These are phyloP conservation scores for Pseudozyma tsukubaensis DNA, from an alignment of 1,284 basidiomycete species.

Conservation along the genomic window DNA sequence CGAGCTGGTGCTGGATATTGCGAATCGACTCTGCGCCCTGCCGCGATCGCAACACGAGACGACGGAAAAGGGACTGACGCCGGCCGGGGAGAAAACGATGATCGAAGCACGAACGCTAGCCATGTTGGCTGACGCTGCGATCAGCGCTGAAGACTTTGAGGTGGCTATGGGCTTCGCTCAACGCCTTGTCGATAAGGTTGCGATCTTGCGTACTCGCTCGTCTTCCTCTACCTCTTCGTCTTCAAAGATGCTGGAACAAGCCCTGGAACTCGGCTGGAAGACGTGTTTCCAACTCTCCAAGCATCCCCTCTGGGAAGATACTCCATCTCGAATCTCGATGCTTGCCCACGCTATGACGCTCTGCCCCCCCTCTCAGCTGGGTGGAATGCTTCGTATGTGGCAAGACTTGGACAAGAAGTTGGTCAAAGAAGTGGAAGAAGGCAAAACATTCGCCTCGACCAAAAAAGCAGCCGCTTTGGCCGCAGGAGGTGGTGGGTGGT, in stretches of 20 bases:
- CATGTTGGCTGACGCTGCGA: conserved; percentile 45
- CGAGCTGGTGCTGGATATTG: conserved; percentile 44
- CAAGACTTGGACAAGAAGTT: conserved; percentile 23
- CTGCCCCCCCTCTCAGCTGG: conserved; percentile 28
- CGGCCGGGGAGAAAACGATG: conserved; percentile 3
- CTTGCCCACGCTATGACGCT: conserved; percentile 31
- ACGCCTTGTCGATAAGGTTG: conserved; percentile 20
- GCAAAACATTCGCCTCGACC: conserved; percentile 18
- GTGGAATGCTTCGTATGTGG: conserved; percentile 34
- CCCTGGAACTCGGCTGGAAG: conserved; percentile 35
- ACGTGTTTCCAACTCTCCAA: conserved; percentile 40
- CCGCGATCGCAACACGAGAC: background rate
- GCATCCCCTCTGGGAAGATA: conserved; percentile 44
- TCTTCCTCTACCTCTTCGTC: background rate
- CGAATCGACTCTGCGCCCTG: conserved; percentile 11
- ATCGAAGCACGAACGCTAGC: conserved; percentile 43
- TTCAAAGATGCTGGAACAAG: background rate
- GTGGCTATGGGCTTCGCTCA: conserved; percentile 23
- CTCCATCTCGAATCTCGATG: conserved; percentile 29
- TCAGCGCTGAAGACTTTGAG: conserved; percentile 34
- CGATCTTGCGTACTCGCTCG: conserved; percentile 1
- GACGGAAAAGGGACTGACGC: background rate
- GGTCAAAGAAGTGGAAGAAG: conserved; percentile 19
- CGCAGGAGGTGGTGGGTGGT: background rate
- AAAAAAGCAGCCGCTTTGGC: conserved; percentile 12